Base-by-base conservation (phyloP, 73 alveolate genomes). In the Tetrahymena elliotti region DNA sequence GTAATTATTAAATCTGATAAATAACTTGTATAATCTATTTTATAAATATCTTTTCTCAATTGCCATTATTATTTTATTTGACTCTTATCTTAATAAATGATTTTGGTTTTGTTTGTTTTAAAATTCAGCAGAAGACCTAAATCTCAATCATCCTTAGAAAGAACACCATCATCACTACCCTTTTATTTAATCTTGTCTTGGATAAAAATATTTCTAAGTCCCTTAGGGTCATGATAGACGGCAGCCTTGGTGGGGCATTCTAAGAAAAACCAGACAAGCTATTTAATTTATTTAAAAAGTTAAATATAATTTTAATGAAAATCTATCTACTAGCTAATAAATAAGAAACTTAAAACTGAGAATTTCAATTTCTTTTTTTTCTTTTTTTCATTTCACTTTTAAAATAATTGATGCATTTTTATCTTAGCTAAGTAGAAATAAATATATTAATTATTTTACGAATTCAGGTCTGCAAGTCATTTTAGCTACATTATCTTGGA, bases 221-320 rank as follows among this genome's bases (percentile, higher is more conserved):
- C 38, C 68, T 94, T 47, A 38, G 95, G 52, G 38, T 94, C 93
- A 22, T 94, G 95, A 94, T 94, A 94, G 35, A 93, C 95, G 35
- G 84, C 96, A 34, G 96, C 39, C 93, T 94, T 94, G 40, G 68
- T 93, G 53, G 96, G 96, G 93, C 96, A 94, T 94, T 94, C 96
- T 24, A 94, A 92, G 94, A 94, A 94, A 35, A 94, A 94, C 96
- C 96, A 94, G 33, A 94, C 84, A 35, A 94, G 68, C 96, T 94
- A 83, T 37, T 37, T 94, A 52, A 6, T 84, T 84, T 38, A 94
- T 88, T 37, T 39, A 68, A 33, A 33, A 47, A 68, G 36, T 10
- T 27, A 68, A 68, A 68, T 68, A 68, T 68, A 10, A n/a, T 7
- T 68, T 68, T 6, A 1, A 68, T 68, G 88, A 15, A 47, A 47